Conservation (phyloP, 371 early-diverging fungal genomes). For the Smittium mucronatum region DNA sequence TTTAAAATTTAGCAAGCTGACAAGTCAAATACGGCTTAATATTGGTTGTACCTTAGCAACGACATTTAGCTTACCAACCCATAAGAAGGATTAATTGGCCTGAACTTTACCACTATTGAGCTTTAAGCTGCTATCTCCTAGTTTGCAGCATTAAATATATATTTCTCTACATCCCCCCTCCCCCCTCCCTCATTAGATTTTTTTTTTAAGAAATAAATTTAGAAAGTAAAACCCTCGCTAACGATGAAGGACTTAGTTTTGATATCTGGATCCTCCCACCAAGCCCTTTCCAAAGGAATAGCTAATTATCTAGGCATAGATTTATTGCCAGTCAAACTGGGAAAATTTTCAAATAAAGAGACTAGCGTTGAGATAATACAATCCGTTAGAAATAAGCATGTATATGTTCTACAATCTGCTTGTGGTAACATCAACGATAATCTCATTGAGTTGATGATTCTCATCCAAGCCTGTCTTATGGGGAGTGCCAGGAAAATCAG, state of each 20-base stretch:
- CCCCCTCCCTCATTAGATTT: no score
- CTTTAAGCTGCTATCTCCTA: no score
- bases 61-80: no score
- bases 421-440: constrained; percentile 78
- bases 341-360: constrained; percentile 73
- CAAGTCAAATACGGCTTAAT: no score
- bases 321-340: constrained; percentile 49
- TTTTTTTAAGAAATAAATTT: no score
- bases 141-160: no score
- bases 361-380: constrained; percentile 77
- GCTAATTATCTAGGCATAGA: constrained; percentile 69
- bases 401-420: constrained; percentile 84
- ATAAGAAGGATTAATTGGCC: no score
- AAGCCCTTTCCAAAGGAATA: constrained; percentile 59
- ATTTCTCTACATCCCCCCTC: no score
- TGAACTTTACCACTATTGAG: no score
- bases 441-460: constrained; percentile 66
- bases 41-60: no score
- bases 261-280: constrained; percentile 75
- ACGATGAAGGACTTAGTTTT: constrained; percentile 42
- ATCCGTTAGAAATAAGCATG: constrained; percentile 84
- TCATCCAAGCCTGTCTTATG: constrained; percentile 61
- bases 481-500: constrained; percentile 49
- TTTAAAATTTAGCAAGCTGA: no score
- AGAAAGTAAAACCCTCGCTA: no score